A percentile compares a stretch with the other conserved stretches of the same genome.
These are phyloP conservation scores for Ophiostoma novo-ulmi DNA, from an alignment of 2,329 filamentous ascomycete species.

Conservation along the genomic window DNA sequence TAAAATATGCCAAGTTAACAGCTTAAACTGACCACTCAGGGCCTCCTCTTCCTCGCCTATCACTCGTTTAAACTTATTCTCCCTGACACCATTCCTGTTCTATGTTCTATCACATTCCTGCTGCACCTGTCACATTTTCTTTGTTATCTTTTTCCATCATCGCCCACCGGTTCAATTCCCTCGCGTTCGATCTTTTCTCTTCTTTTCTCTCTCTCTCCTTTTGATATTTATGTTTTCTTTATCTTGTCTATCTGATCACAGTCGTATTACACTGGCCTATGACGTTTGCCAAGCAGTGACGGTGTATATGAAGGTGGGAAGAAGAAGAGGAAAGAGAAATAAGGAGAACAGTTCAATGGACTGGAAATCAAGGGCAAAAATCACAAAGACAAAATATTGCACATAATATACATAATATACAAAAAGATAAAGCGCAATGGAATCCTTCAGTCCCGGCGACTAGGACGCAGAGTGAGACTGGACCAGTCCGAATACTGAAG, in stretches of 20 bases:
- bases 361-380: neutral
- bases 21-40: too few relatives aligned
- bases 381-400: neutral
- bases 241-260: neutral
- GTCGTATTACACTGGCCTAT: neutral
- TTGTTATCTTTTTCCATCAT: neutral
- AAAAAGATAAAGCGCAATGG: too few relatives aligned
- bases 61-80: neutral
- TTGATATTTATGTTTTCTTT: neutral
- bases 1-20: neutral
- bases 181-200: neutral
- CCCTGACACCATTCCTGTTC: neutral
- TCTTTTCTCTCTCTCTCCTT: neutral
- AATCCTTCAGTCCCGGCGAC: neutral
- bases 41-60: neutral
- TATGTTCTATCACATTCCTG: constrained; percentile 16
- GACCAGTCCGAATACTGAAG: neutral
- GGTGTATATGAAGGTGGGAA: neutral
- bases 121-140: constrained; percentile 20
- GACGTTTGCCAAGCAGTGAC: constrained; percentile 4
- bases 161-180: constrained; percentile 14
- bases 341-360: neutral
- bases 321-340: neutral
- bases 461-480: neutral
- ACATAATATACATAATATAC: neutral